Base-by-base conservation (phyloP, 768 basidiomycete species). In the Podaxis pistillaris region DNA sequence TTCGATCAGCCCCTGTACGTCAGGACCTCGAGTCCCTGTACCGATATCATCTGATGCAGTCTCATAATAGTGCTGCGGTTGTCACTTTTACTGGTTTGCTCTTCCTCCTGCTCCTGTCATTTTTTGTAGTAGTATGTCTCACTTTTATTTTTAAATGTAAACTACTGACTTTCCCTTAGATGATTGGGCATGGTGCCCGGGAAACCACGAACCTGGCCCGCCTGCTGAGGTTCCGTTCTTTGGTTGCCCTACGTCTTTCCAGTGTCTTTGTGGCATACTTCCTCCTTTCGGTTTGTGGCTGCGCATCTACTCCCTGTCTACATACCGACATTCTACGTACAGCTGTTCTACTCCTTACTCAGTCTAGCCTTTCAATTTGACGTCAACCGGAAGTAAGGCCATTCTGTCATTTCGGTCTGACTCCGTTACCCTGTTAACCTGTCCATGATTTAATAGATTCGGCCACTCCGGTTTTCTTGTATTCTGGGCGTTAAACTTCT, bases 401-500 rank as follows among this genome's bases (percentile, higher is more conserved):
- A 13, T 9, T n/a, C 28, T 9, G 11, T 12, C 13, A 4, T 7
- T 7, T n/a, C 53, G 3, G 1, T 4, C 30, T 6, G 15, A 40
- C 3, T 33, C 24, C 30, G 24, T n/a, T 26, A n/a, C 44, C n/a
- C 2, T 33, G 33, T 17, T 46, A 11, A 22, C 17, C 49, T 47
- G 11, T 11, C 9, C n/a, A 46, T 2, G 41, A 11, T 57, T 11
- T n/a, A 26, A 46, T 55, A 78, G 82, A 60, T 85, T 80, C 55
- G 83, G 83, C 17, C 71, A 71, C 44, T 72, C 72, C 0, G 88
- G 88, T 0, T 86, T 89, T 65, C 64, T 88, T 37, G 73, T 88
- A 28, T 88, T 84, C 68, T 89, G 88, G 88, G 86, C 87, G 84
- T 73, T 87, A 63, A 83, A 82, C 62, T 88, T 79, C 76, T 44